Evolutionary conservation across 2,329 filamentous ascomycete species (phyloP).

Genomic region (Purpureocillium lavendulum): DNA sequence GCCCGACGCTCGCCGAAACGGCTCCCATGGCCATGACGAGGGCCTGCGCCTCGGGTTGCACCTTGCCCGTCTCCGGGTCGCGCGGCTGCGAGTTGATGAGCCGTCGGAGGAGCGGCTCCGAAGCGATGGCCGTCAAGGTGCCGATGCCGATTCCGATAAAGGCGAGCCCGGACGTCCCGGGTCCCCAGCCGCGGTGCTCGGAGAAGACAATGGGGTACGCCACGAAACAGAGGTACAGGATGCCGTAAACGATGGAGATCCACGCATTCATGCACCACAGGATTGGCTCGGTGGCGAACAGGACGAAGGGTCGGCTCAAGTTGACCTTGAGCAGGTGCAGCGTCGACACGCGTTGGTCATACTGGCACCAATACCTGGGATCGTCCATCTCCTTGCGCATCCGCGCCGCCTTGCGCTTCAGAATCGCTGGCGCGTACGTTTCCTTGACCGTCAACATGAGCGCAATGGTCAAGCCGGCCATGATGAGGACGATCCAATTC

Average conservation of each 20-base stretch:
- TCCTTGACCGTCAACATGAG: slow-evolving; percentile 57
- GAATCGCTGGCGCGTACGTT: slow-evolving; percentile 66
- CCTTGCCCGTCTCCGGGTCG: slow-evolving; percentile 66
- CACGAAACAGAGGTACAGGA: slow-evolving; percentile 84
- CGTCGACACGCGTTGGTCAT: slow-evolving; percentile 64
- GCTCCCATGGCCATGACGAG: slow-evolving; percentile 72
- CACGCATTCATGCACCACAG: slow-evolving; percentile 60
- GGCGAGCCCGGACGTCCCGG: slow-evolving; percentile 65
- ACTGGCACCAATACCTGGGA: slow-evolving; percentile 68
- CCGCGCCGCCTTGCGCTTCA: slow-evolving; percentile 57
- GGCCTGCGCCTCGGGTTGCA: slow-evolving; percentile 72
- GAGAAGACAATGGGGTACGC: slow-evolving; percentile 82
- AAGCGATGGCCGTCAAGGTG: slow-evolving; percentile 50
- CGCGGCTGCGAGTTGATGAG: slow-evolving; percentile 70
- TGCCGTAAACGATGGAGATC: slow-evolving; percentile 77
- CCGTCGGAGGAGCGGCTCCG: slow-evolving; percentile 64
- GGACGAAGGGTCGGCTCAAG: slow-evolving; percentile 66
- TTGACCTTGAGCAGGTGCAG: slow-evolving; percentile 63
- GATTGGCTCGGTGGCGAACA: slow-evolving; percentile 77
- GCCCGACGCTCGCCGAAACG: slow-evolving; percentile 64
- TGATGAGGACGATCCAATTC: slow-evolving; percentile 72
- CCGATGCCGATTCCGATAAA: slow-evolving; percentile 66
- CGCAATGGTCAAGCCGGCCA: slow-evolving; percentile 52
- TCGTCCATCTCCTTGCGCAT: slow-evolving; percentile 62
- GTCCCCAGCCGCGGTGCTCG: slow-evolving; percentile 65